Conservation (phyloP, 2,329 filamentous ascomycete genomes). For the Sporothrix humicola region DNA sequence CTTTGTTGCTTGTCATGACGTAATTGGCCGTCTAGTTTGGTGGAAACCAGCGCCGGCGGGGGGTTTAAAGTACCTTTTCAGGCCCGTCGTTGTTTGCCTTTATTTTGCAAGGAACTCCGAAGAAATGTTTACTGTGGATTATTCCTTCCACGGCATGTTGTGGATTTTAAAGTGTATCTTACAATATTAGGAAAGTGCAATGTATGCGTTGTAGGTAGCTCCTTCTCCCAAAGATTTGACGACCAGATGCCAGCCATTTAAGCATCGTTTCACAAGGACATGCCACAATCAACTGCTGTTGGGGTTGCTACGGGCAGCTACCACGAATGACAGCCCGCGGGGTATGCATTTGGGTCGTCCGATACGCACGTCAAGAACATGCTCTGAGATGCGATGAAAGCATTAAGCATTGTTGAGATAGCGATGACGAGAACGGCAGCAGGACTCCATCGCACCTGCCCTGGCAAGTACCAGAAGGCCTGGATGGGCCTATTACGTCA, state of each 20-base stretch:
- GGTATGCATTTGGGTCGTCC: not conserved
- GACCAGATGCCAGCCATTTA: not conserved
- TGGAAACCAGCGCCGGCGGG: not conserved
- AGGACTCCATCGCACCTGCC: constrained; percentile 8
- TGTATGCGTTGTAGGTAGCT: too few species aligned
- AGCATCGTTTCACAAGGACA: too few species aligned
- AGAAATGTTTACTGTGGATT: not conserved
- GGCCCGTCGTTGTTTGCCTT: not conserved
- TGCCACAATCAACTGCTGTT: not conserved
- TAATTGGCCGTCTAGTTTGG: constrained; percentile 20
- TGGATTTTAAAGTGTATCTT: not conserved
- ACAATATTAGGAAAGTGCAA: not conserved
- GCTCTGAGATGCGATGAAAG: not conserved
- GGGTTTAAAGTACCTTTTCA: not conserved
- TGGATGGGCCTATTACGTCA: constrained; percentile 26
- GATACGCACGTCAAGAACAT: not conserved
- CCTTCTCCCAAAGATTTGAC: not conserved
- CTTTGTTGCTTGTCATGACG: constrained; percentile 29
- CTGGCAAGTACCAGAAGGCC: not conserved
- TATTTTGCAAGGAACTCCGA: not conserved
- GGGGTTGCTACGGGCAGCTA: not conserved
- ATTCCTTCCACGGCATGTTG: not conserved
- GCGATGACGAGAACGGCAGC: not conserved
- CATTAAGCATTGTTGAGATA: not conserved
- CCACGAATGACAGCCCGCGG: not conserved